phyloP scores from a whole-genome alignment of 78 protist species.

The Speleostelium caveatum region DNA sequence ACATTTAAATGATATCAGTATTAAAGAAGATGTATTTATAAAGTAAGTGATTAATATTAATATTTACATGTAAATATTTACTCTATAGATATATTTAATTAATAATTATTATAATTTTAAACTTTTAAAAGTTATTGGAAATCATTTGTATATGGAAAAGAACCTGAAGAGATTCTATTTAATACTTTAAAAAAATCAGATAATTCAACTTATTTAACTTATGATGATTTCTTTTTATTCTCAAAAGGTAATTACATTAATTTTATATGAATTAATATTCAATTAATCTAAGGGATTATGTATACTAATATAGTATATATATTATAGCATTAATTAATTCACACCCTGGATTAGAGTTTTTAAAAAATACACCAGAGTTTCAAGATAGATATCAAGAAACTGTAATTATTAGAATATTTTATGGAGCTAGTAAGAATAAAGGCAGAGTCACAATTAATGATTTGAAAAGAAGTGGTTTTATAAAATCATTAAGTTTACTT shows the following conservation, averaged over 20 bases:
- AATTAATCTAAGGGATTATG: neutral
- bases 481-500: constrained; percentile 28
- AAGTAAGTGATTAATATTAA: constrained; percentile 46
- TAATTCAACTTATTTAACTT: constrained; percentile 31
- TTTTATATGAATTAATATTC: neutral
- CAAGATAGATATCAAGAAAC: constrained; percentile 90
- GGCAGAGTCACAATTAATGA: constrained; percentile 80
- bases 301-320: neutral
- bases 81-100: neutral
- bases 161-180: constrained; percentile 63
- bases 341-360: constrained; percentile 94
- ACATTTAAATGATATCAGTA: constrained; percentile 7
- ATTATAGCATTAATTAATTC: constrained; percentile 56
- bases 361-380: constrained; percentile 89
- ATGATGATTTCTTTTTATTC: constrained; percentile 63
- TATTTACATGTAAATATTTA: neutral
- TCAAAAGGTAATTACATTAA: constrained; percentile 26
- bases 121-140: constrained; percentile 27
- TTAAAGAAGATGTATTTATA: constrained; percentile 35
- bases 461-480: constrained; percentile 46
- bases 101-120: neutral
- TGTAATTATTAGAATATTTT: constrained; percentile 89
- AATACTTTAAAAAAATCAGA: constrained; percentile 37
- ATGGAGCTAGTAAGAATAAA: constrained; percentile 49
- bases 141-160: constrained; percentile 8